Percentiles rank a stretch among this genome's conserved stretches.
Conservation (phyloP, 352 stramenopile species). For the Globisporangium splendens region DNA sequence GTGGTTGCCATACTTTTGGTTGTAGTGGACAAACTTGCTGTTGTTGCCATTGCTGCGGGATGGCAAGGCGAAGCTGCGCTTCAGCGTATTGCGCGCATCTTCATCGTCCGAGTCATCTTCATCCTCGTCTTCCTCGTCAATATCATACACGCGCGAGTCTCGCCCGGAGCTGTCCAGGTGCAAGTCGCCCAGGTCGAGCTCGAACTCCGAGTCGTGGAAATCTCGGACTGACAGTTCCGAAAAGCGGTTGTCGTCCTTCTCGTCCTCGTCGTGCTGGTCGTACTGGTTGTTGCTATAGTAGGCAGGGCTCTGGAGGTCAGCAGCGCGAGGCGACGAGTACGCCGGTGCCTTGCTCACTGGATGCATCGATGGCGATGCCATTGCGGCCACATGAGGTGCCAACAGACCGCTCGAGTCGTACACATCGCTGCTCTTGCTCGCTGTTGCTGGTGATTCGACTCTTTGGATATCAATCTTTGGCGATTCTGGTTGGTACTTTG, state of each 20-base stretch:
- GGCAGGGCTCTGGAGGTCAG: not conserved
- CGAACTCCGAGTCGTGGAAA: constrained; percentile 69
- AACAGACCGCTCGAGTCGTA: constrained; percentile 34
- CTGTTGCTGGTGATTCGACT: not conserved
- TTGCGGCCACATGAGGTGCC: constrained; percentile 10
- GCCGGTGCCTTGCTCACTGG: no score
- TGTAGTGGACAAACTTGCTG: constrained; percentile 1
- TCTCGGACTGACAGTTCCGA: constrained; percentile 9
- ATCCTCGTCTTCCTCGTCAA: constrained; percentile 9
- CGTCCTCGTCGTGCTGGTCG: constrained; percentile 16
- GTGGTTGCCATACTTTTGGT: constrained; percentile 2
- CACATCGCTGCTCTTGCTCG: constrained; percentile 11
- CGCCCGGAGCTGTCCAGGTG: not conserved
- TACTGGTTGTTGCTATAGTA: constrained; percentile 14
- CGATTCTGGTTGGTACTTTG: not conserved
- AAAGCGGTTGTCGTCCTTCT: constrained; percentile 6
- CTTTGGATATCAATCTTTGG: not conserved
- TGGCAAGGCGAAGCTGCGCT: not conserved
- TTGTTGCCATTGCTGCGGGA: constrained; percentile 1
- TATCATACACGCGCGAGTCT: constrained; percentile 6
- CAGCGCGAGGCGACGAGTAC: not conserved
- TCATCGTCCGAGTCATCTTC: constrained; percentile 7
- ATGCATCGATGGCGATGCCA: no score
- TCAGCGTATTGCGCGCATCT: not conserved
- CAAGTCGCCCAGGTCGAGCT: constrained; percentile 36